These are phyloP conservation scores for Canariomyces notabilis DNA, from an alignment of 2,329 filamentous ascomycete genomes.

Conservation along the genomic window DNA sequence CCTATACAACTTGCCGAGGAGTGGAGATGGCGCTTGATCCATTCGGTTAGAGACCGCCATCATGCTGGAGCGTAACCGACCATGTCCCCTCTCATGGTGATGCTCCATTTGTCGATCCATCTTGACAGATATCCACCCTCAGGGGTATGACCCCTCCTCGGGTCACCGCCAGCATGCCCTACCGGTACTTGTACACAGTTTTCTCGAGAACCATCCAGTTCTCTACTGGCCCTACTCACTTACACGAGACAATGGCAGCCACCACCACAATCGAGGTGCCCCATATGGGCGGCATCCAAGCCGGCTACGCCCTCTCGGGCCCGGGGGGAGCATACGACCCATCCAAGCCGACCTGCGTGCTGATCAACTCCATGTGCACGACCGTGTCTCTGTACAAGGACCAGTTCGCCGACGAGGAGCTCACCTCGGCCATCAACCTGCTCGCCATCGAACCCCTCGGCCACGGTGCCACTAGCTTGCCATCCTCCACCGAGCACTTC, in stretches of 20 bases:
- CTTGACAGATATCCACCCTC: too few relatives aligned
- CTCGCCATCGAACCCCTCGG: constrained; percentile 50
- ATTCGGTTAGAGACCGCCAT: too few relatives aligned
- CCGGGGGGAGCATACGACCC: constrained; percentile 36
- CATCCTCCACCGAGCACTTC: constrained; percentile 42
- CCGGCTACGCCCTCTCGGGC: constrained; percentile 34
- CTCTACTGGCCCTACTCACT: too few relatives aligned
- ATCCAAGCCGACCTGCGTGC: constrained; percentile 45
- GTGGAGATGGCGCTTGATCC: too few relatives aligned
- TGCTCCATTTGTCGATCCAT: too few relatives aligned
- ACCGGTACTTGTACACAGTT: too few relatives aligned
- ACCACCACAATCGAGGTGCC: constrained; percentile 41
- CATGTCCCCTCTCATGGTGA: too few relatives aligned
- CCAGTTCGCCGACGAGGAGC: constrained; percentile 38
- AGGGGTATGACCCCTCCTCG: too few relatives aligned
- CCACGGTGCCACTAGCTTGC: constrained; percentile 44
- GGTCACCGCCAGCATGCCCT: too few relatives aligned
- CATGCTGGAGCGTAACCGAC: too few relatives aligned
- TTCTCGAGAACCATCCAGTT: too few relatives aligned
- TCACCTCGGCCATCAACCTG: constrained; percentile 42
- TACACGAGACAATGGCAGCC: constrained; percentile 32
- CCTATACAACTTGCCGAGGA: too few relatives aligned
- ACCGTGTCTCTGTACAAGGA: constrained; percentile 41
- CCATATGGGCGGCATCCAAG: constrained; percentile 44
- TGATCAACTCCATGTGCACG: constrained; percentile 50